Evolutionary conservation across 306 rosid genomes (phyloP).

Genomic region (Ammopiptanthus mongolicus): DNA sequence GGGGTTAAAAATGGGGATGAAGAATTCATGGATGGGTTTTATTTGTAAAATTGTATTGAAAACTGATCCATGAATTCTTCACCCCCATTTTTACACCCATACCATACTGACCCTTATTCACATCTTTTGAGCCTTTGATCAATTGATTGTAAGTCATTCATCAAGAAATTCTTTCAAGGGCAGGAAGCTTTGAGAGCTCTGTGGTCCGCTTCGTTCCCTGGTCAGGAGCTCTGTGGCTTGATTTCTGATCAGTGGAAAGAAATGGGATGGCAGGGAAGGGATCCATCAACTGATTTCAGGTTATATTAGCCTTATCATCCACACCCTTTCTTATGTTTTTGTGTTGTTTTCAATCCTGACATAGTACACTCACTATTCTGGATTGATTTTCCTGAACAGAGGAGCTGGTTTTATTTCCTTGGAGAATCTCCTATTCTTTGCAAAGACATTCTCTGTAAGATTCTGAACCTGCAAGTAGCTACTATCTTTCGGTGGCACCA

Average conservation of each 20-base stretch:
- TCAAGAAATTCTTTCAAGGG: constrained; percentile 23
- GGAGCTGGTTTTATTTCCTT: constrained; percentile 91
- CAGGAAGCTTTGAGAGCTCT: constrained; percentile 86
- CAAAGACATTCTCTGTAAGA: constrained; percentile 71
- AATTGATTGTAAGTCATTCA: constrained; percentile 4
- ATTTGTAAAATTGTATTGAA: no score
- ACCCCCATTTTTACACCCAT: no score
- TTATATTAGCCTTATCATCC: constrained; percentile 23
- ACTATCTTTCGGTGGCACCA: neutral
- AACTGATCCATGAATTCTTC: no score
- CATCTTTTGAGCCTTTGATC: neutral
- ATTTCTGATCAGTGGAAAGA: constrained; percentile 95
- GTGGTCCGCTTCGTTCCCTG: constrained; percentile 75
- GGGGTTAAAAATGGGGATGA: no score
- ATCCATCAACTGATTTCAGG: constrained; percentile 97
- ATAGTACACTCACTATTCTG: neutral
- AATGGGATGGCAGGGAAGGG: constrained; percentile 98
- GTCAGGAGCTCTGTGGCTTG: constrained; percentile 68
- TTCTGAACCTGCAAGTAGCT: neutral
- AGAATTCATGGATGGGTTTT: no score
- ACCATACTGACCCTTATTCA: neutral
- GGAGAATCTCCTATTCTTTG: constrained; percentile 90
- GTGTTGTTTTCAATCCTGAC: neutral
- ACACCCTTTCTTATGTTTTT: neutral
- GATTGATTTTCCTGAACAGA: constrained; percentile 40